These are phyloP conservation scores for Diutina scorzettiae DNA, from an alignment of 1,139 yeast species.

Conservation along the genomic window DNA sequence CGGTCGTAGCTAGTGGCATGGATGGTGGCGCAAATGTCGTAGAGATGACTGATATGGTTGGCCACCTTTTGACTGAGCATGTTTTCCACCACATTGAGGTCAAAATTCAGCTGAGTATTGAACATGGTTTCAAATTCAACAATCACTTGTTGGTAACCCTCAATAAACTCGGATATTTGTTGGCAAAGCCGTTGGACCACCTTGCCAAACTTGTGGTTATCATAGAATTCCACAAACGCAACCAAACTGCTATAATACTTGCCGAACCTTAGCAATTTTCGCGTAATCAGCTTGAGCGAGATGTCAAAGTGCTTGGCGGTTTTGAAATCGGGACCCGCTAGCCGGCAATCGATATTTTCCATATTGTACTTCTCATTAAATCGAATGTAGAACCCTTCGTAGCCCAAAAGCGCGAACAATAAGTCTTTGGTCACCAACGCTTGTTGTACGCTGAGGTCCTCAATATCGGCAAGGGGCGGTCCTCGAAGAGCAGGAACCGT, in stretches of 20 bases:
- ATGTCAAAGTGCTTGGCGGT: constrained; percentile 65
- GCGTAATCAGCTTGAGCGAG: constrained; percentile 62
- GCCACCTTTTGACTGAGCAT: constrained; percentile 18
- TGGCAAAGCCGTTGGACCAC: constrained; percentile 65
- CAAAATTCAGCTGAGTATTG: constrained; percentile 26
- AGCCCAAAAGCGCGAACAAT: constrained; percentile 55
- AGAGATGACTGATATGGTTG: constrained; percentile 37
- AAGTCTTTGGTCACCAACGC: constrained; percentile 62
- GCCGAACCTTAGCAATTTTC: constrained; percentile 49
- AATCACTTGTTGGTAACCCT: constrained; percentile 35
- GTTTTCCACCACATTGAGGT: constrained; percentile 23
- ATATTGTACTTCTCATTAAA: constrained; percentile 54
- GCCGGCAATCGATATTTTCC: constrained; percentile 17
- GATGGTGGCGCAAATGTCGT: constrained; percentile 38
- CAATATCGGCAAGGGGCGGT: constrained; percentile 13
- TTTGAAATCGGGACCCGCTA: constrained; percentile 65
- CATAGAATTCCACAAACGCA: constrained; percentile 46
- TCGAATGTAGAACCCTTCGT: constrained; percentile 70
- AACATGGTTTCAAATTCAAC: constrained; percentile 44
- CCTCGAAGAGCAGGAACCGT: neutral
- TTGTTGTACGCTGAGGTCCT: constrained; percentile 48
- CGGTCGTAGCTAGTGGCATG: constrained; percentile 12
- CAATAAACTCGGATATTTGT: constrained; percentile 39
- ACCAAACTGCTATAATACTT: constrained; percentile 45
- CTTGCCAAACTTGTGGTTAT: constrained; percentile 47